A percentile compares a stretch with the other conserved stretches of the same genome.
phyloP scores from a whole-genome alignment of 2,329 filamentous ascomycete species.

The Ceratocystis papillata region DNA sequence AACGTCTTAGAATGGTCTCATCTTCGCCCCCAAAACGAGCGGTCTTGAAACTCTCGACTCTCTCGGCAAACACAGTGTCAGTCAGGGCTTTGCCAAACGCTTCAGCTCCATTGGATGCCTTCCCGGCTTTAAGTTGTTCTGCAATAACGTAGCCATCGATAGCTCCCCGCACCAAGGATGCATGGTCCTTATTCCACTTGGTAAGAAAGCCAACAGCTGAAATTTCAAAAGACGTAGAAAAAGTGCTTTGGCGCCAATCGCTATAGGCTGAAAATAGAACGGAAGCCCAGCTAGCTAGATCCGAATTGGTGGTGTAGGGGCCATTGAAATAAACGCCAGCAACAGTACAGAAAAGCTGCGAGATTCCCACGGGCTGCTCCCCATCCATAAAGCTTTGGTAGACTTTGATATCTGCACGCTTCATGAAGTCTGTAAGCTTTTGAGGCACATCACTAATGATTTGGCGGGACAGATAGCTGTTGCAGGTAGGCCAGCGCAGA shows the following conservation, averaged over 20 bases:
- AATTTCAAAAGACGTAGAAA: conserved; percentile 16
- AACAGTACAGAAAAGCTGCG: conserved; percentile 10
- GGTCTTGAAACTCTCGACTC: conserved; percentile 15
- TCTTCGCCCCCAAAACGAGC: conserved; percentile 14
- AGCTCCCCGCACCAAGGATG: conserved; percentile 5
- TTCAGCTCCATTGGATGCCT: background rate
- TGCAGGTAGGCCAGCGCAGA: conserved; percentile 21
- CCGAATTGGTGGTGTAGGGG: conserved; percentile 16
- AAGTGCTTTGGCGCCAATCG: conserved; percentile 17
- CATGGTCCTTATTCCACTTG: conserved; percentile 15
- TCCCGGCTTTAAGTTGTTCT: background rate
- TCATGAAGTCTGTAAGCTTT: conserved; percentile 13
- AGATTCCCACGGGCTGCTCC: background rate
- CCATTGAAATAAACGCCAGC: conserved; percentile 10
- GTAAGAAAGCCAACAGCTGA: conserved; percentile 13
- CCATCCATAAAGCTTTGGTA: background rate
- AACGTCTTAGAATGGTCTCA: conserved; percentile 7
- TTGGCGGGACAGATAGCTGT: conserved; percentile 17
- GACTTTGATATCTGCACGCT: background rate
- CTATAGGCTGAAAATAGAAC: conserved; percentile 15
- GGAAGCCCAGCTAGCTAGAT: conserved; percentile 20
- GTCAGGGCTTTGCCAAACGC: background rate
- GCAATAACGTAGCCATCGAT: conserved; percentile 21
- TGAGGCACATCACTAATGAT: conserved; percentile 14
- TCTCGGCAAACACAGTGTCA: background rate